A percentile compares a stretch with the other conserved stretches of the same genome.
Conservation (phyloP, 176 grass and related monocot genomes). For the Pontederia crassipes region DNA sequence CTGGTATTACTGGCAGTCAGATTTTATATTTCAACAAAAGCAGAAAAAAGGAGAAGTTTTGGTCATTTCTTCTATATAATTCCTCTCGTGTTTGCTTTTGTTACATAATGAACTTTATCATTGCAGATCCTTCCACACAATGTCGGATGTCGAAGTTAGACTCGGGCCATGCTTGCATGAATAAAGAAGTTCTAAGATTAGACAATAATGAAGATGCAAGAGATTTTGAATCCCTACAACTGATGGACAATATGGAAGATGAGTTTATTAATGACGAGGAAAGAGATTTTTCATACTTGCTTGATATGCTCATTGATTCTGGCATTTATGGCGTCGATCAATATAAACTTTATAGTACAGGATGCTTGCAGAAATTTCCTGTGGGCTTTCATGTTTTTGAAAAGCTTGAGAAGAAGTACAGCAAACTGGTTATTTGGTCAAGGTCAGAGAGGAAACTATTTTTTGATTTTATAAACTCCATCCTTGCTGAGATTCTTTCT, state of each 20-base stretch:
- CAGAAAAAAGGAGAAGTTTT: background rate
- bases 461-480: slow-evolving; percentile 55
- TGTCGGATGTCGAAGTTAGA: background rate
- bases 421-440: slow-evolving; percentile 28
- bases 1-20: background rate
- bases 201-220: slow-evolving; percentile 28
- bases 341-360: slow-evolving; percentile 39
- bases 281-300: slow-evolving; percentile 56
- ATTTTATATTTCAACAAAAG: background rate
- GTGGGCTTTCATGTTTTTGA: slow-evolving; percentile 33
- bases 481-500: slow-evolving; percentile 41
- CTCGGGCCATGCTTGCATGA: background rate
- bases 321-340: slow-evolving; percentile 32
- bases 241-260: slow-evolving; percentile 14
- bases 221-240: slow-evolving; percentile 13
- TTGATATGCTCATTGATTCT: slow-evolving; percentile 52
- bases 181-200: slow-evolving; percentile 18
- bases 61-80: background rate
- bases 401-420: slow-evolving; percentile 70
- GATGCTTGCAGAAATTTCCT: slow-evolving; percentile 31
- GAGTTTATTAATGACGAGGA: slow-evolving; percentile 54
- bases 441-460: slow-evolving; percentile 49
- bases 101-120: background rate
- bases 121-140: background rate
- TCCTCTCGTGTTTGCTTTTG: background rate